Conservation (phyloP, 2,329 filamentous ascomycete species). For the Cordyceps fumosorosea region DNA sequence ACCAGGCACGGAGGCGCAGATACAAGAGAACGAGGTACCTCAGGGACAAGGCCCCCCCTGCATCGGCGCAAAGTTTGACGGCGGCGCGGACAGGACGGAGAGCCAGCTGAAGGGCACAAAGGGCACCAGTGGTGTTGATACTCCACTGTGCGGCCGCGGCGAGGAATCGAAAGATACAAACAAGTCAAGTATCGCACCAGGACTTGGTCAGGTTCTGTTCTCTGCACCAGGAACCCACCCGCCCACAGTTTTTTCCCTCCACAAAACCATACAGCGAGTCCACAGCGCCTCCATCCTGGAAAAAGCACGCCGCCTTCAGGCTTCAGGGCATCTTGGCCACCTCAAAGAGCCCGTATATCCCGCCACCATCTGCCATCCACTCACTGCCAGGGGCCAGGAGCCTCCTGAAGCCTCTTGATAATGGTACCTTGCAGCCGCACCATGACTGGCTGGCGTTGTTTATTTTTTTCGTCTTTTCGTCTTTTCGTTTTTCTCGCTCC, state of each 20-base stretch:
- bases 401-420: background rate
- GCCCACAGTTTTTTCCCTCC: background rate
- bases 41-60: background rate
- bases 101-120: background rate
- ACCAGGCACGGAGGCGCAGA: background rate
- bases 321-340: no score
- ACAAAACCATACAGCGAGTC: background rate
- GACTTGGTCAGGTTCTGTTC: background rate
- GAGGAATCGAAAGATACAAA: background rate
- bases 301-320: background rate
- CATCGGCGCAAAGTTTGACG: background rate
- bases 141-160: background rate
- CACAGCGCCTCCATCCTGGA: background rate
- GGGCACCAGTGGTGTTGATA: background rate
- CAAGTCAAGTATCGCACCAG: background rate
- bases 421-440: background rate
- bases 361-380: background rate
- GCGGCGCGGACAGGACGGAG: background rate
- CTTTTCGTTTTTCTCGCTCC: background rate
- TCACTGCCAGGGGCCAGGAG: background rate
- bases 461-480: background rate
- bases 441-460: background rate
- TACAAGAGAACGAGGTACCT: background rate
- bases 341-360: background rate
- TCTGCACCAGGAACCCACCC: background rate